A percentile compares a stretch with the other conserved stretches of the same genome.
These are phyloP conservation scores for Puya raimondii DNA, from an alignment of 176 grass and related monocot genomes.

Conservation along the genomic window DNA sequence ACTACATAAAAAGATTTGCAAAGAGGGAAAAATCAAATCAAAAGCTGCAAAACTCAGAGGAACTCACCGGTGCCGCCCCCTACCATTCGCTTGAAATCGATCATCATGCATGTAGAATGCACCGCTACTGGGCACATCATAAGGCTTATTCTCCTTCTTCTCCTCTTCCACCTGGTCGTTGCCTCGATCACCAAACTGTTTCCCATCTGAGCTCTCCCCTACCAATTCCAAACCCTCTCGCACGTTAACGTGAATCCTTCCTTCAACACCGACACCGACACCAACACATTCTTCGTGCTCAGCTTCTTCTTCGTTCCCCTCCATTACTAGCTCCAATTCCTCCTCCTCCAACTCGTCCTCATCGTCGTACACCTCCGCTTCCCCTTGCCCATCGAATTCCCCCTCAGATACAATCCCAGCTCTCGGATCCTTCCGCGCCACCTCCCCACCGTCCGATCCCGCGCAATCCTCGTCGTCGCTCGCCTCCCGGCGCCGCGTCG, in stretches of 20 bases:
- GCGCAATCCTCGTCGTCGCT: slow-evolving; percentile 25
- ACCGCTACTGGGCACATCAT: slow-evolving; percentile 14
- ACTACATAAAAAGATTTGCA: neutral
- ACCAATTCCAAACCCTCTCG: neutral
- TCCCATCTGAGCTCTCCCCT: neutral
- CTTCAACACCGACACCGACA: neutral
- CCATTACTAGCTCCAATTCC: slow-evolving; percentile 26
- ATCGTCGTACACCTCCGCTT: slow-evolving; percentile 21
- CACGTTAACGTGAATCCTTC: neutral
- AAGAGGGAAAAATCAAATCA: slow-evolving; percentile 5
- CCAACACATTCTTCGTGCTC: slow-evolving; percentile 4
- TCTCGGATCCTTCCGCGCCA: neutral
- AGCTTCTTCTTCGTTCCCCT: slow-evolving; percentile 19
- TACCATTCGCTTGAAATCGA: slow-evolving; percentile 17
- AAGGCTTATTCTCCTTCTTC: slow-evolving; percentile 15
- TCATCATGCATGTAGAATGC: slow-evolving; percentile 26
- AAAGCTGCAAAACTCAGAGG: neutral
- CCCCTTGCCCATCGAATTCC: slow-evolving; percentile 14
- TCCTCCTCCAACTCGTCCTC: slow-evolving; percentile 43
- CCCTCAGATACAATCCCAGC: slow-evolving; percentile 9
- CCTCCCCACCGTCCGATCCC: neutral
- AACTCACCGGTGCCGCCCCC: slow-evolving; percentile 9
- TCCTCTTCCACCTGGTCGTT: slow-evolving; percentile 10
- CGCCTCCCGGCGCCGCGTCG: slow-evolving; percentile 19
- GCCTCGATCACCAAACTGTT: neutral